Conservation (phyloP, 371 early-diverging fungal species). For the Mucor saturninus region DNA sequence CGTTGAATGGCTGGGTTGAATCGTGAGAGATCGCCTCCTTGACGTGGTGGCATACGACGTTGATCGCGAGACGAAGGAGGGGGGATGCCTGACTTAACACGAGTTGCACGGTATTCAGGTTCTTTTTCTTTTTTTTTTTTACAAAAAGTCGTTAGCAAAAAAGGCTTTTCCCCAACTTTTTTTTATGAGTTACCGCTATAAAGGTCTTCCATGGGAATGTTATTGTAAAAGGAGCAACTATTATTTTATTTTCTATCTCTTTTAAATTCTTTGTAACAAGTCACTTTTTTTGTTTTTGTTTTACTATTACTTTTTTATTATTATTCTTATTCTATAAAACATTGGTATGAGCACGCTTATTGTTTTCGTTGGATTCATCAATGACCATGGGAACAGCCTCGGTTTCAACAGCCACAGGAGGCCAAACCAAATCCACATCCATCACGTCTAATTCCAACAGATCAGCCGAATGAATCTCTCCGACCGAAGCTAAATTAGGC, state of each 20-base stretch:
- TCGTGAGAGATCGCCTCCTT: conserved; percentile 23
- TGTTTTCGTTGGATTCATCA: conserved; percentile 18
- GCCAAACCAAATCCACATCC: conserved; percentile 80
- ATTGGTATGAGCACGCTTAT: conserved; percentile 15
- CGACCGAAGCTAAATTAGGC: conserved; percentile 80
- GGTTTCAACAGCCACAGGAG: conserved; percentile 30
- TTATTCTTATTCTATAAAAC: neutral
- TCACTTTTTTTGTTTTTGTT: neutral
- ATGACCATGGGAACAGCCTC: neutral
- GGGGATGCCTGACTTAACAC: conserved; percentile 60
- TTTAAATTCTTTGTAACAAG: neutral
- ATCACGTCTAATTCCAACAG: conserved; percentile 88
- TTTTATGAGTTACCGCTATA: too few species aligned
- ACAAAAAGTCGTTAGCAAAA: neutral
- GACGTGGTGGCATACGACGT: conserved; percentile 16
- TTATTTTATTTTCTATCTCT: neutral
- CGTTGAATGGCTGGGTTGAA: conserved; percentile 35
- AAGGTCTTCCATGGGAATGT: too few species aligned
- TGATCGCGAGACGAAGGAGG: conserved; percentile 59
- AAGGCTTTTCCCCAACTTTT: neutral
- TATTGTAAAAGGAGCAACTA: neutral
- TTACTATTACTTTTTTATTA: neutral
- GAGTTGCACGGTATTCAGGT: conserved; percentile 64
- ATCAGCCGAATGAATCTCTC: conserved; percentile 70
- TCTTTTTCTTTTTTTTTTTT: conserved; percentile 48